phyloP scores from a whole-genome alignment of 805 yeast species.

The Saccharomyces kudriavzevii region DNA sequence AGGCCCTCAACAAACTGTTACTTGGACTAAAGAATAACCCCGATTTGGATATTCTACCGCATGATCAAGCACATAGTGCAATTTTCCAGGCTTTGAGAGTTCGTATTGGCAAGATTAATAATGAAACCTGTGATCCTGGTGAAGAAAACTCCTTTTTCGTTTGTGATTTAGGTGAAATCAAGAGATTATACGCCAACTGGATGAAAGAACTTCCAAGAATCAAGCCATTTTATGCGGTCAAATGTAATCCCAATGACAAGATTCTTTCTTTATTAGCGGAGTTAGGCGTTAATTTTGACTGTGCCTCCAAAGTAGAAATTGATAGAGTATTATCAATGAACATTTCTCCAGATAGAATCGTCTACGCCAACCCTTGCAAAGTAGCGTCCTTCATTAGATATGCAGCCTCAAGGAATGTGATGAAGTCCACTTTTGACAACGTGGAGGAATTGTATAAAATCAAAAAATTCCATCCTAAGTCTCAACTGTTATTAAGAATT shows the following conservation, averaged over 20 bases:
- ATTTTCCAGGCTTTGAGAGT: conserved; percentile 35
- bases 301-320: conserved; percentile 86
- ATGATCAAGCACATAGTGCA: conserved; percentile 26
- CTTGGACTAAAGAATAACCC: conserved; percentile 3
- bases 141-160: conserved; percentile 84
- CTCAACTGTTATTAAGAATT: conserved; percentile 68
- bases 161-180: conserved; percentile 72
- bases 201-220: conserved; percentile 55
- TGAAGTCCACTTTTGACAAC: conserved; percentile 83
- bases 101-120: conserved; percentile 41
- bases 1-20: conserved; percentile 1
- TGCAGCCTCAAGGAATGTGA: conserved; percentile 50
- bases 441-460: conserved; percentile 75
- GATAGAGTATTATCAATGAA: conserved; percentile 56
- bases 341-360: conserved; percentile 54
- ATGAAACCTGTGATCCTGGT: conserved; percentile 57
- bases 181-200: conserved; percentile 61
- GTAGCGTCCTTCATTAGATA: conserved; percentile 71
- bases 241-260: conserved; percentile 71
- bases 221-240: conserved; percentile 87
- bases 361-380: conserved; percentile 93
- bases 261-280: conserved; percentile 50
- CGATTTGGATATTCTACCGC: conserved; percentile 16
- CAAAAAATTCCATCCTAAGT: conserved; percentile 55
- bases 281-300: conserved; percentile 76